These are phyloP conservation scores for Hortiboletus campestris DNA, from an alignment of 768 basidiomycete species.

Conservation along the genomic window DNA sequence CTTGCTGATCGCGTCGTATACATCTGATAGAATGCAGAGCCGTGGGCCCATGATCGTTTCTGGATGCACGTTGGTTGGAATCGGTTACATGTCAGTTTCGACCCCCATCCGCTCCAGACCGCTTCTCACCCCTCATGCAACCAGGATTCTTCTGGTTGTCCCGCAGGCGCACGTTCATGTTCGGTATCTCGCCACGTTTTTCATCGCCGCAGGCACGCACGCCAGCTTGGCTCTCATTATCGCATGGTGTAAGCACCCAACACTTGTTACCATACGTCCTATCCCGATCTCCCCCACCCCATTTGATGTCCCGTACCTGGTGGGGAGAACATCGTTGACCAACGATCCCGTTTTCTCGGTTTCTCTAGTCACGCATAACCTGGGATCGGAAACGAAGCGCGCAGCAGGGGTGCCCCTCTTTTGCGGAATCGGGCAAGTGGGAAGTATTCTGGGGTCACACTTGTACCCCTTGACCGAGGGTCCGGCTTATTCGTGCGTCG, in stretches of 20 bases:
- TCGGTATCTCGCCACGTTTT: conserved; percentile 48
- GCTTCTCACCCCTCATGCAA: not conserved
- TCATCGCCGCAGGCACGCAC: conserved; percentile 45
- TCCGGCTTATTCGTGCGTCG: conserved; percentile 38
- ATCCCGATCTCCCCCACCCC: not conserved
- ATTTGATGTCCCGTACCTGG: not conserved
- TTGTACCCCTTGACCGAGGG: conserved; percentile 42
- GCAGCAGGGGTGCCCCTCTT: conserved; percentile 43
- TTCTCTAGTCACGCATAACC: conserved; percentile 38
- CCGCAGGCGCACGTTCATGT: conserved; percentile 30
- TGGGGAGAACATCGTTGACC: not conserved
- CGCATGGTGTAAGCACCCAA: conserved; percentile 44
- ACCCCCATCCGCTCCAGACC: not conserved
- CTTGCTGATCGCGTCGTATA: conserved; percentile 36
- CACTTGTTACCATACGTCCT: not conserved
- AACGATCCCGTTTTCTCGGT: not conserved
- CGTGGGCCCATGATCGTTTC: conserved; percentile 38
- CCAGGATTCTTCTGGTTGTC: conserved; percentile 35
- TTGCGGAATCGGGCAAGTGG: conserved; percentile 42
- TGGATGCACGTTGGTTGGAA: conserved; percentile 32
- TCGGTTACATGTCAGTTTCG: conserved; percentile 41
- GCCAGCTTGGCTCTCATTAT: conserved; percentile 43
- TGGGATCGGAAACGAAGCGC: conserved; percentile 47
- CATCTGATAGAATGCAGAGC: conserved; percentile 43
- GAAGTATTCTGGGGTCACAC: conserved; percentile 41